Base-by-base conservation (phyloP, 2,329 filamentous ascomycete species). In the Beauveria medogensis region DNA sequence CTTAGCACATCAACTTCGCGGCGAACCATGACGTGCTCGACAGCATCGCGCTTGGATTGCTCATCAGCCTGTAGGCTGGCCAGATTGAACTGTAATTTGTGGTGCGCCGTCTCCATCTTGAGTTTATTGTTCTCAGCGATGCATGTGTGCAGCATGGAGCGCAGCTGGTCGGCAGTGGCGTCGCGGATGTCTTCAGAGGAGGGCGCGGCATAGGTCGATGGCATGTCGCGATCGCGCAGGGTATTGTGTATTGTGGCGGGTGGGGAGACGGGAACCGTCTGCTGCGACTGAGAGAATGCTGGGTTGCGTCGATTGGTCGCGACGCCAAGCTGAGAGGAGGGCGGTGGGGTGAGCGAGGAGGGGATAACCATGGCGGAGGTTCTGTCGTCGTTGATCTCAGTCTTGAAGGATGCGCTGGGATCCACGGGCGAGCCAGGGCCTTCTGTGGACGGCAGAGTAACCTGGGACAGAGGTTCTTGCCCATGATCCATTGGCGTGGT, bases 11-110 rank as follows among this genome's bases (percentile, higher is more conserved):
- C 90, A 22, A 96, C 88, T 73, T 97, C 92, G 24, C 89, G 83
- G 64, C 91, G 85, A n/a, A 88, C 89, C 84, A 97, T 92, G 65
- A 94, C 90, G 68, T 96, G 89, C 73, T 97, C 93, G 5, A 97
- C 92, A 41, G 87, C 89, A 66, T 93, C 91, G 28, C 92, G 86
- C 73, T 95, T 92, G 10, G 91, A 84, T 34, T 92, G 88, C 67
- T 96, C 91, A 54, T 88, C 86, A 59, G 90, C 92, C 69, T 96
- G 91, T 65, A 97, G 86, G 56, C 84, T 86, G 30, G 96, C 82
- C 69, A 97, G 82, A 67, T 88, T 92, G 70, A 92, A 89, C 72
- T 97, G 93, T 59, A 97, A 78, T 75, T 94, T 95, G 77, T 94
- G 89, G 72, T 97, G 92, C 37, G 92, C 90, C 18, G 89, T 87